phyloP scores from a whole-genome alignment of 2,329 filamentous ascomycete species.

The Didymella segeticola region DNA sequence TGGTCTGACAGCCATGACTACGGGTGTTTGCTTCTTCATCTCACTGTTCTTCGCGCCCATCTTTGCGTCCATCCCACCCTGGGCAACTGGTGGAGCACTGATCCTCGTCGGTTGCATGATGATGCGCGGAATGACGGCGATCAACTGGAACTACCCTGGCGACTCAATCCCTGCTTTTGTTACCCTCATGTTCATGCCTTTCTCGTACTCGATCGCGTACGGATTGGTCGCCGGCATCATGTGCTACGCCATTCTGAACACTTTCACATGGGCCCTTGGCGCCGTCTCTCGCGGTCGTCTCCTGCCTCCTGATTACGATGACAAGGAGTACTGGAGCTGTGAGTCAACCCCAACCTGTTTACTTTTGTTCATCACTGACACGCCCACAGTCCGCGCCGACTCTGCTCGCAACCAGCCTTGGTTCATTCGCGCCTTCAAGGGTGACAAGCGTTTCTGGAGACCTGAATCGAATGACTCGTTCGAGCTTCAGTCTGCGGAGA shows the following conservation, averaged over 20 bases:
- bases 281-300: conserved; percentile 24
- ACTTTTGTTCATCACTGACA: conserved; percentile 7
- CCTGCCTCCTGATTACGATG: conserved; percentile 35
- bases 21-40: conserved; percentile 79
- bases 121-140: conserved; percentile 76
- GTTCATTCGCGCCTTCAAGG: conserved; percentile 34
- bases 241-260: conserved; percentile 78
- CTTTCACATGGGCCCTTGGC: conserved; percentile 59
- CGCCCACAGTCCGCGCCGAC: conserved; percentile 26
- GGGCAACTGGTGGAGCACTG: conserved; percentile 88
- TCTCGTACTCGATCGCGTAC: conserved; percentile 87
- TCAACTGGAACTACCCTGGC: conserved; percentile 85
- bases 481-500: conserved; percentile 28
- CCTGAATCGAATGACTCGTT: conserved; percentile 27
- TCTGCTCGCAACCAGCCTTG: conserved; percentile 33
- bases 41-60: conserved; percentile 89
- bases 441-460: conserved; percentile 35
- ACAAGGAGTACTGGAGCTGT: conserved; percentile 42
- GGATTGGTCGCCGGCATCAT: conserved; percentile 82
- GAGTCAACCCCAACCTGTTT: conserved; percentile 10
- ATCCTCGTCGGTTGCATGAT: conserved; percentile 87
- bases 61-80: conserved; percentile 86
- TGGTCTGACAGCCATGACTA: conserved; percentile 77
- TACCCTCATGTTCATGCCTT: conserved; percentile 84
- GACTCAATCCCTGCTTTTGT: conserved; percentile 86